These are phyloP conservation scores for Penicillium dipodomyicola DNA, from an alignment of 495 filamentous ascomycete species.

Conservation along the genomic window DNA sequence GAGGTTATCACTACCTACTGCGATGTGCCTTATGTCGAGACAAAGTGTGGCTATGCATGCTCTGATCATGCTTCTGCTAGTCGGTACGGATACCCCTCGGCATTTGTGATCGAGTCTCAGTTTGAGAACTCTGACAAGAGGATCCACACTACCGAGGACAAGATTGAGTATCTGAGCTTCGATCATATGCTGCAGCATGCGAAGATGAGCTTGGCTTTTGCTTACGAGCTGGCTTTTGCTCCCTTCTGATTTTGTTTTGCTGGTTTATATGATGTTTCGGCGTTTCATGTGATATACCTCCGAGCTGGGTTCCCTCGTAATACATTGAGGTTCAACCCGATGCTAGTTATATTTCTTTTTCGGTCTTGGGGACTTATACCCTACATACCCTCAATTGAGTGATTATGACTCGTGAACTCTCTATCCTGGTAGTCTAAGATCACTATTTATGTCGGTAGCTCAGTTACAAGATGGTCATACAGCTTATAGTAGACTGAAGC, in stretches of 20 bases:
- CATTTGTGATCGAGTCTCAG: conserved; percentile 91
- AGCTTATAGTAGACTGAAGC: not conserved
- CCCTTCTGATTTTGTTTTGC: conserved; percentile 29
- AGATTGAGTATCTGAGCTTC: conserved; percentile 84
- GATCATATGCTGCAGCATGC: conserved; percentile 99
- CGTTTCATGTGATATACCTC: conserved; percentile 24
- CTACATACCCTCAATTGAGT: conserved; percentile 1
- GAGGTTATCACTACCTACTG: conserved; percentile 84
- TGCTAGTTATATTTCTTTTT: not conserved
- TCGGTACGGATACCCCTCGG: conserved; percentile 91
- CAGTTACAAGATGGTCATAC: not conserved
- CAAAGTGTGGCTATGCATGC: conserved; percentile 96
- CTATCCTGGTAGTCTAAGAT: not conserved
- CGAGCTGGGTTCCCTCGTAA: conserved; percentile 7
- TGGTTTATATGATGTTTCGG: conserved; percentile 10
- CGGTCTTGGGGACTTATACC: conserved; percentile 5
- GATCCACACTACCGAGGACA: conserved; percentile 89
- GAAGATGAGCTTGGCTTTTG: conserved; percentile 83
- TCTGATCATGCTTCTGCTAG: conserved; percentile 95
- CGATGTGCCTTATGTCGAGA: conserved; percentile 82
- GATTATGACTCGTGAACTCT: not conserved
- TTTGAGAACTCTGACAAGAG: conserved; percentile 82
- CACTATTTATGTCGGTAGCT: not conserved
- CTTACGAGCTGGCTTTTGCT: conserved; percentile 73
- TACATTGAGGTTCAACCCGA: conserved; percentile 6